Evolutionary conservation across 2,329 filamentous ascomycete genomes (phyloP), one percentile per base, ranked within the genome.

Genomic region (Scedosporium boydii): DNA sequence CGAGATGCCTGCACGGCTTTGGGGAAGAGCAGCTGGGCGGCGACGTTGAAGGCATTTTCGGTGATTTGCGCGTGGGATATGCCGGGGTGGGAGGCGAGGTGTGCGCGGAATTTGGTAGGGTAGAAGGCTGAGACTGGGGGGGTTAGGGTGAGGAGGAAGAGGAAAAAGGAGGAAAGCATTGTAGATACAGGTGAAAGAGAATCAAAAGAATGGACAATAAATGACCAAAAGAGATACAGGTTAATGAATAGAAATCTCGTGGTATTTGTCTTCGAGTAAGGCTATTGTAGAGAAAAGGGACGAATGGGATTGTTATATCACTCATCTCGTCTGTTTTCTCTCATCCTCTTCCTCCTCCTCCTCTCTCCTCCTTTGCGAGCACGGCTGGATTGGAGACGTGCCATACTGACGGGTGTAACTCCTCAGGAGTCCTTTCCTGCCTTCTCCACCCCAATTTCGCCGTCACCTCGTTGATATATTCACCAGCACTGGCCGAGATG

Each of bases 1-100:
- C 42, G 18, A 6, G 41, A 18, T 18, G 23, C 23, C 26, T 38
- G 10, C n/a, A 26, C 21, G 2, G 58, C 44, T 26, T 56, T 18
- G 53, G 63, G 55, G 58, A 64, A 64, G 16, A 60, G 55, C 12
- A 48, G 21, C 38, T n/a, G 38, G 5, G 57, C 60, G 5, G 62
- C 56, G 14, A 53, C 18, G 6, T 58, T 48, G 41, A 66, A 62
- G 38, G 61, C 62, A 7, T 59, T 58, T 23, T 66, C 62, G 12
- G 66, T 67, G 6, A 67, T 62, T 12, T 63, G 55, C 58, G 65
- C 64, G 53, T 67, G 66, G 5, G 64, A 66, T 12, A 58, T 61
- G 4, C 66, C 65, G 1, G 65, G 64, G 41, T 58, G 62, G 27
- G 44, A 60, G 41, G 61, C 44, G 7, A 66, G 63, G 34, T 63